Conservation (phyloP, 73 alveolate genomes). For the Effrenium voratum region DNA sequence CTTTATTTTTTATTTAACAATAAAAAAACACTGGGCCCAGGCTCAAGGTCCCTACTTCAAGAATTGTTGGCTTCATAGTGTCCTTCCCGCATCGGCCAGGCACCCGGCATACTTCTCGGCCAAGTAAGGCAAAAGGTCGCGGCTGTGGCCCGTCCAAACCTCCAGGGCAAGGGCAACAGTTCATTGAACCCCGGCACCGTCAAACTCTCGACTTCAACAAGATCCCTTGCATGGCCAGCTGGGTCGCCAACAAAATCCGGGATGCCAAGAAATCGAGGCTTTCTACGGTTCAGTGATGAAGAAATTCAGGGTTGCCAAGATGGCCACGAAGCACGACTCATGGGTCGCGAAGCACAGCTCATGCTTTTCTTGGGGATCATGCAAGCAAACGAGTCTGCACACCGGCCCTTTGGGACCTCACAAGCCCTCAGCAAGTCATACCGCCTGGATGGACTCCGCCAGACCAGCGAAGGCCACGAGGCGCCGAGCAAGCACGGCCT, state of each 20-base stretch:
- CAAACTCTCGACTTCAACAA: no score
- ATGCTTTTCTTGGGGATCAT: no score
- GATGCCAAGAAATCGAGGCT: neutral
- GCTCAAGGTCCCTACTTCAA: no score
- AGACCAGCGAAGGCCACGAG: constrained; percentile 85
- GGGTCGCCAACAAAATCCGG: neutral
- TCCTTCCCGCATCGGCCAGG: no score
- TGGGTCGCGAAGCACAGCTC: no score
- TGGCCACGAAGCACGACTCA: no score
- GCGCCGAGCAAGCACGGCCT: constrained; percentile 48
- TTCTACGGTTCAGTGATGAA: neutral
- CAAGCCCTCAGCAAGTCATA: no score
- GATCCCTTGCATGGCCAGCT: no score
- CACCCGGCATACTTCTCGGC: neutral
- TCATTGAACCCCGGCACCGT: neutral
- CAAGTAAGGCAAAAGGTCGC: constrained; percentile 43
- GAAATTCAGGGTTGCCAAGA: neutral
- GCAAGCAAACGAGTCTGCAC: no score
- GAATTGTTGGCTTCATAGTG: no score
- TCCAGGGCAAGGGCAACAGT: neutral
- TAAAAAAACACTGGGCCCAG: no score
- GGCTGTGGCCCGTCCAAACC: constrained; percentile 93
- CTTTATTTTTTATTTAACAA: no score
- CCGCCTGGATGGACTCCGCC: neutral
- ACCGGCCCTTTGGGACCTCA: neutral